These are phyloP conservation scores for Cyberlindnera sargentensis DNA, from an alignment of 805 yeast genomes.

Conservation along the genomic window DNA sequence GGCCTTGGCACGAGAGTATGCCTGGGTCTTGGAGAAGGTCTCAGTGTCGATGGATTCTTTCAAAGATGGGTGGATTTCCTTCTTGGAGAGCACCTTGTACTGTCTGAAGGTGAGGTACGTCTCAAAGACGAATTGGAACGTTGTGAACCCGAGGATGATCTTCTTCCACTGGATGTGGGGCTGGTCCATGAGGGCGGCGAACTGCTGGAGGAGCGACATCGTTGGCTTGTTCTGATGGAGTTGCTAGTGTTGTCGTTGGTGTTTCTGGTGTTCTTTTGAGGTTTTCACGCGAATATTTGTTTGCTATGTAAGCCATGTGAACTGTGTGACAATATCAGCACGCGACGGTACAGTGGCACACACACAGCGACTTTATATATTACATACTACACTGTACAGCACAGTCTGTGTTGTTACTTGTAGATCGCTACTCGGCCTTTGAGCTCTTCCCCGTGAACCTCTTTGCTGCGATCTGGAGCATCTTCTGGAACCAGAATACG, in stretches of 20 bases:
- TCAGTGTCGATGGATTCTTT: slow-evolving; percentile 61
- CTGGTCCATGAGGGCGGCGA: slow-evolving; percentile 51
- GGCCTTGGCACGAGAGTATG: slow-evolving; percentile 74
- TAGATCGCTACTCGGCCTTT: slow-evolving; percentile 1
- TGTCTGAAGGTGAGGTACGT: slow-evolving; percentile 72
- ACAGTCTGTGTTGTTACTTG: too few relatives aligned
- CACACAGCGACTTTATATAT: too few relatives aligned
- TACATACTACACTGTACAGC: too few relatives aligned
- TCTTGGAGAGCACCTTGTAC: slow-evolving; percentile 51
- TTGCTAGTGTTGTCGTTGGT: background rate
- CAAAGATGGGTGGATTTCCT: slow-evolving; percentile 61
- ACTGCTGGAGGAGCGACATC: slow-evolving; percentile 25
- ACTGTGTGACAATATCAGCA: too few relatives aligned
- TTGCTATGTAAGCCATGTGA: too few relatives aligned
- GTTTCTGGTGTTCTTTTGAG: background rate
- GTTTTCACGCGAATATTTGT: background rate
- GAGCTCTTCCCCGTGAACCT: slow-evolving; percentile 25
- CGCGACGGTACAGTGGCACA: too few relatives aligned
- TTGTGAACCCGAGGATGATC: slow-evolving; percentile 64
- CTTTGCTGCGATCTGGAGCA: slow-evolving; percentile 68
- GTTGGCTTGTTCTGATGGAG: background rate
- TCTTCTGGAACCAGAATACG: slow-evolving; percentile 80
- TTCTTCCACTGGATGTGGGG: slow-evolving; percentile 77
- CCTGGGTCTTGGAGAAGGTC: slow-evolving; percentile 70
- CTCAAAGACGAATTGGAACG: slow-evolving; percentile 71